Conservation (phyloP, 805 yeast genomes). For the Kodamaea sagamina region DNA sequence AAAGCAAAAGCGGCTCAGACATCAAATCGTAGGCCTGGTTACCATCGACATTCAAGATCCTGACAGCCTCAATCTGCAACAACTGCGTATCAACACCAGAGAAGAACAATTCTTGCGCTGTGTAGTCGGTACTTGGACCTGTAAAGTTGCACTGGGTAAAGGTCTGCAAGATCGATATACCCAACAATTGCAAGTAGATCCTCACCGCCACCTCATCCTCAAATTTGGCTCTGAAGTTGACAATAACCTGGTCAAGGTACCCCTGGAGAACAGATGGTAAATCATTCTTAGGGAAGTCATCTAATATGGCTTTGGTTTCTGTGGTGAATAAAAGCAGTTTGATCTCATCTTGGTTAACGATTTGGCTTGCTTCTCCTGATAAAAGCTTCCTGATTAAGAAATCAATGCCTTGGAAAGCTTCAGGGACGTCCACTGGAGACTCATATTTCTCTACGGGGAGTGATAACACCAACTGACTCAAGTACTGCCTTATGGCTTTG, state of each 20-base stretch:
- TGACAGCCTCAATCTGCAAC: slow-evolving; percentile 35
- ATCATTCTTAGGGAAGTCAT: slow-evolving; percentile 23
- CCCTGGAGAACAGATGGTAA: slow-evolving; percentile 22
- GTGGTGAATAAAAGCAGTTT: slow-evolving; percentile 20
- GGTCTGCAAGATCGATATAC: slow-evolving; percentile 63
- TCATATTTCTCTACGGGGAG: slow-evolving; percentile 20
- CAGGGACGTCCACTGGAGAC: slow-evolving; percentile 9
- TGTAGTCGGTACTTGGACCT: slow-evolving; percentile 65
- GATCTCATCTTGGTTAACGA: slow-evolving; percentile 25
- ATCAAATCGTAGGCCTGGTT: slow-evolving; percentile 64
- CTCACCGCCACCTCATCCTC: slow-evolving; percentile 15
- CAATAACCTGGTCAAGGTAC: slow-evolving; percentile 18
- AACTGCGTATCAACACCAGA: slow-evolving; percentile 20
- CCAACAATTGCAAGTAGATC: slow-evolving; percentile 39
- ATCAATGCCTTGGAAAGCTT: slow-evolving; percentile 13
- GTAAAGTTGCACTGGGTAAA: slow-evolving; percentile 79
- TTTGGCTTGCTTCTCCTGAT: slow-evolving; percentile 27
- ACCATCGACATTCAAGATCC: slow-evolving; percentile 57
- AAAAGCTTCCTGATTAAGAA: slow-evolving; percentile 22
- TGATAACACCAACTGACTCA: slow-evolving; percentile 22
- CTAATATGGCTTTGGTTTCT: slow-evolving; percentile 17
- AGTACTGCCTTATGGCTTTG: slow-evolving; percentile 16
- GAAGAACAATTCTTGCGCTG: slow-evolving; percentile 34
- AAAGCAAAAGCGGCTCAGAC: slow-evolving; percentile 37
- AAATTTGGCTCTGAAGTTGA: slow-evolving; percentile 15